Conservation (phyloP, 1,284 basidiomycete species). For the Marasmius oreades region DNA sequence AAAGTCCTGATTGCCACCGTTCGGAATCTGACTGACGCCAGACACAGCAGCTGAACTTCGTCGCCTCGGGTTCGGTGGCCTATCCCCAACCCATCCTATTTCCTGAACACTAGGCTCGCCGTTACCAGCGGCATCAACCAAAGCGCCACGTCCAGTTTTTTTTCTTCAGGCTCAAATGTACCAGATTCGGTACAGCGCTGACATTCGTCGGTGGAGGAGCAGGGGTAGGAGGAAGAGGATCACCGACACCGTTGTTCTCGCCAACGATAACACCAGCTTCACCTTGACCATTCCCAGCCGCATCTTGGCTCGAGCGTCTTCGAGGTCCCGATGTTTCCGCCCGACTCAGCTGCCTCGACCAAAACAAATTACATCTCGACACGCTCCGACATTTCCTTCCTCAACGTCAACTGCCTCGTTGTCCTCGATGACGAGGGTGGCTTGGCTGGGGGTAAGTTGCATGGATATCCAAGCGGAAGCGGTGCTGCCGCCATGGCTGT, state of each 20-base stretch:
- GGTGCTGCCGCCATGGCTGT: conserved; percentile 14
- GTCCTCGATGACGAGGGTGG: conserved; percentile 81
- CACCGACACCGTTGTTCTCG: too few species aligned
- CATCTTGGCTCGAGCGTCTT: conserved; percentile 32
- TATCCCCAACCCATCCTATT: not conserved
- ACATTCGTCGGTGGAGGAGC: conserved; percentile 17
- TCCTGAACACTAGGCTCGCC: not conserved
- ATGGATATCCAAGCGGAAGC: conserved; percentile 65
- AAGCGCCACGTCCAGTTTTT: conserved; percentile 1
- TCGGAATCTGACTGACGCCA: not conserved
- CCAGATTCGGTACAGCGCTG: conserved; percentile 30
- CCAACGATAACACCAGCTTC: not conserved
- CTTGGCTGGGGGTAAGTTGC: conserved; percentile 66
- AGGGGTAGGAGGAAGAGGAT: not conserved
- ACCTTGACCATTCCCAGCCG: conserved; percentile 10
- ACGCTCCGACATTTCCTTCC: conserved; percentile 83
- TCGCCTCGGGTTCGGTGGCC: not conserved
- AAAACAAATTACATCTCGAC: conserved; percentile 78
- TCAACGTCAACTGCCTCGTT: conserved; percentile 80
- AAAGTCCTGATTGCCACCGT: not conserved
- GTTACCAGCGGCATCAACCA: not conserved
- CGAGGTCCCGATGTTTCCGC: conserved; percentile 40
- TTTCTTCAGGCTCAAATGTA: conserved; percentile 35
- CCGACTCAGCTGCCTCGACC: conserved; percentile 75
- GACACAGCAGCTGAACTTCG: not conserved